Conservation (phyloP, 768 basidiomycete species). For the Tremella yokohamensis region DNA sequence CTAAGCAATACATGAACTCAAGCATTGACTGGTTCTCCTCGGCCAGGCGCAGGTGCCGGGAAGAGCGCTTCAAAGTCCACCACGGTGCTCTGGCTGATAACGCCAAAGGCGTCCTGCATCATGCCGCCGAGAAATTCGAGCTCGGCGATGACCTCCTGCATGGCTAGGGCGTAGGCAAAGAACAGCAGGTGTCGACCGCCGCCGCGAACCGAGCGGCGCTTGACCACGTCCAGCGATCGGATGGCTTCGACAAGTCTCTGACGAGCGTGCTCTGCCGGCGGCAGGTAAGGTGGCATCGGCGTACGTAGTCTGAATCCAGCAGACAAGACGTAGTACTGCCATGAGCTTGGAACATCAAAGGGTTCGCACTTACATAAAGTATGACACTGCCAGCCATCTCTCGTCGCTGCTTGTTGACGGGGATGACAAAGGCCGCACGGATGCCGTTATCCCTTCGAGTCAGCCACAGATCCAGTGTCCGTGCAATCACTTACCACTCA, state of each 20-base stretch:
- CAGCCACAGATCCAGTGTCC: not conserved
- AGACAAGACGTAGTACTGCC: conserved; percentile 46
- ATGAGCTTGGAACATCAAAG: conserved; percentile 59
- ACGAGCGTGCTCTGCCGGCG: conserved; percentile 82
- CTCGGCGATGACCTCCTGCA: conserved; percentile 86
- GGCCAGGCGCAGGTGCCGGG: too few species aligned
- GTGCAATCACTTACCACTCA: conserved; percentile 65
- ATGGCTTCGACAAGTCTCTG: conserved; percentile 79
- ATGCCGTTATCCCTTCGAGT: conserved; percentile 59
- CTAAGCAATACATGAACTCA: too few species aligned
- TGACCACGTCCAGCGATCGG: conserved; percentile 79
- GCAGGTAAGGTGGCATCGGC: conserved; percentile 92
- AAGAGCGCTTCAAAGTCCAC: conserved; percentile 78
- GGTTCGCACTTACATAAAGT: conserved; percentile 65
- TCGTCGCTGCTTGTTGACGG: conserved; percentile 79
- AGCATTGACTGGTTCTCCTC: too few species aligned
- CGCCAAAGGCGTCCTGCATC: conserved; percentile 86
- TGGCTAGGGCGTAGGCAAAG: conserved; percentile 88
- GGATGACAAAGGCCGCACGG: conserved; percentile 78
- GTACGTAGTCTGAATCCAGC: conserved; percentile 54
- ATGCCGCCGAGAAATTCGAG: conserved; percentile 75
- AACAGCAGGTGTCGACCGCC: conserved; percentile 78
- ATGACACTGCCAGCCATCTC: conserved; percentile 91
- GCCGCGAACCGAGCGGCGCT: conserved; percentile 70
- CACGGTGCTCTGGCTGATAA: conserved; percentile 74